Conservation (phyloP, 1,139 yeast species). For the Geotrichum candidum region DNA sequence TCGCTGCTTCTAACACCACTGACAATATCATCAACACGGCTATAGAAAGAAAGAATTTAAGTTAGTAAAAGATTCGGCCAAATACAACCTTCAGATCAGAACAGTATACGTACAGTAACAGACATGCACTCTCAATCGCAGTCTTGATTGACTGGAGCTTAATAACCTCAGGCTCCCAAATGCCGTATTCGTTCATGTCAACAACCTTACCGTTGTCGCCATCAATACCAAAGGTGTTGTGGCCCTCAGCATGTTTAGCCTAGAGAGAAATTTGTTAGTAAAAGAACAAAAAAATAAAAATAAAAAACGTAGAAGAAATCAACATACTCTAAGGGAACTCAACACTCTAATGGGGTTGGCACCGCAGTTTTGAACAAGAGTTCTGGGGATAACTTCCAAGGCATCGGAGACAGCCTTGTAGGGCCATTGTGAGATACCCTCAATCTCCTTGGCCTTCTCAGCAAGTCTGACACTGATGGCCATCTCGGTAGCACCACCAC, state of each 20-base stretch:
- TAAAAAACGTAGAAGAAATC: not conserved
- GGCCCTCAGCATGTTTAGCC: conserved; percentile 91
- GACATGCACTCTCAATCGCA: conserved; percentile 93
- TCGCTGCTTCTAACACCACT: conserved; percentile 72
- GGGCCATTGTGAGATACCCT: conserved; percentile 97
- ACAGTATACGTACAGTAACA: conserved; percentile 46
- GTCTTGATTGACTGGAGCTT: conserved; percentile 96
- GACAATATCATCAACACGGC: conserved; percentile 92
- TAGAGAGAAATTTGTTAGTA: conserved; percentile 2
- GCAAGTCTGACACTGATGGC: conserved; percentile 86
- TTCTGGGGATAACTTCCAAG: conserved; percentile 95
- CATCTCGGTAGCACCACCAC: conserved; percentile 99
- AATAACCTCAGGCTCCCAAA: conserved; percentile 98
- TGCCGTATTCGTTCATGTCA: conserved; percentile 92
- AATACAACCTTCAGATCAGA: not conserved
- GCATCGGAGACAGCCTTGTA: conserved; percentile 99
- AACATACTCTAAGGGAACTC: conserved; percentile 62
- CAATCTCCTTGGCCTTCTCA: conserved; percentile 86
- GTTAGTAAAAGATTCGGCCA: not conserved
- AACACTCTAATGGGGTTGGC: conserved; percentile 88
- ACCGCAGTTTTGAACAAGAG: conserved; percentile 94
- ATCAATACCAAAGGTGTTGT: conserved; percentile 78
- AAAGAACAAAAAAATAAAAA: not conserved
- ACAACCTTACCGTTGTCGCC: conserved; percentile 93
- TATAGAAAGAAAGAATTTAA: not conserved